These are phyloP conservation scores for Tilletia horrida DNA, from an alignment of 1,284 basidiomycete genomes.

Conservation along the genomic window DNA sequence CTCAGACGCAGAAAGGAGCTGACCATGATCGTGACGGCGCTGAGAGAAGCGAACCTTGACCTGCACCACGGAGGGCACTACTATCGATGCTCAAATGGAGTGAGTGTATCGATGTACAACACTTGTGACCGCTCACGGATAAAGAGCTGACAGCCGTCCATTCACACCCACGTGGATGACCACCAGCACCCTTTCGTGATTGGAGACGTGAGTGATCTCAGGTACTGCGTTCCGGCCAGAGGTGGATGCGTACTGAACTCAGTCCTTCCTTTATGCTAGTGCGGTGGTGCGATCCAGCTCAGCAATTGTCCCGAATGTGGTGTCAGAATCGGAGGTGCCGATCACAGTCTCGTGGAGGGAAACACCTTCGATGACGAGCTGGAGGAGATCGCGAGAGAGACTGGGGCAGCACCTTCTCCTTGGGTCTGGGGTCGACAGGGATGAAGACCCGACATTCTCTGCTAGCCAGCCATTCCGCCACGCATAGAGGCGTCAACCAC, in stretches of 20 bases:
- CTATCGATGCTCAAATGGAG: constrained; percentile 60
- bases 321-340: constrained; percentile 60
- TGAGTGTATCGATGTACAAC: too few relatives aligned
- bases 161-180: too few relatives aligned
- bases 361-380: constrained; percentile 60
- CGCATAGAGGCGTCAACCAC: too few relatives aligned
- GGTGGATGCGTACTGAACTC: not conserved
- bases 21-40: constrained; percentile 59
- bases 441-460: too few relatives aligned
- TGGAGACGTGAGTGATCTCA: constrained; percentile 55
- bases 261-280: constrained; percentile 54
- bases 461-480: too few relatives aligned
- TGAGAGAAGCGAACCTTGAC: constrained; percentile 36
- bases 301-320: constrained; percentile 63
- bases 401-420: not conserved
- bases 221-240: too few relatives aligned
- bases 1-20: constrained; percentile 57
- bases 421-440: not conserved
- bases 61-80: constrained; percentile 57
- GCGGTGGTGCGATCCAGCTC: constrained; percentile 61
- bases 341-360: constrained; percentile 56
- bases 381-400: constrained; percentile 56
- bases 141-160: too few relatives aligned
- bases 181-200: constrained; percentile 59
- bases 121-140: too few relatives aligned